Percentiles rank a stretch among this genome's conserved stretches.
phyloP scores from a whole-genome alignment of 2,329 filamentous ascomycete genomes.

The Leptographium galeiforme region DNA sequence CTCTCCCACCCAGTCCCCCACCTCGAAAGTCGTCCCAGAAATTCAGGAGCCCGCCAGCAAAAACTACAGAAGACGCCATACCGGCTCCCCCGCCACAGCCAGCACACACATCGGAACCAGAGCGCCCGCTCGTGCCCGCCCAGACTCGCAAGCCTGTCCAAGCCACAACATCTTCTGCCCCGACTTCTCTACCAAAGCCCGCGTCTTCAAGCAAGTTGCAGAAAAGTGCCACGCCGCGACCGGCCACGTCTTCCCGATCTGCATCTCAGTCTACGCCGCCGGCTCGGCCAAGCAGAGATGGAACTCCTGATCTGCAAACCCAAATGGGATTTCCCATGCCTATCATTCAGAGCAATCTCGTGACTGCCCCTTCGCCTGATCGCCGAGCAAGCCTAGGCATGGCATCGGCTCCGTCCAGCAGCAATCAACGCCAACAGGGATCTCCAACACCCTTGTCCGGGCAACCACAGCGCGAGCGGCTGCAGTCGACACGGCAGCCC shows the following conservation, averaged over 20 bases:
- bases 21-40: slow-evolving; percentile 49
- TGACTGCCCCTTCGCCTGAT: slow-evolving; percentile 33
- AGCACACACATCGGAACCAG: slow-evolving; percentile 4
- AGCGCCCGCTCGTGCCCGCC: slow-evolving; percentile 6
- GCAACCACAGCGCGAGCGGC: neutral
- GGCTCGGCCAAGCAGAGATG: slow-evolving; percentile 53
- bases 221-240: slow-evolving; percentile 14
- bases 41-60: slow-evolving; percentile 22
- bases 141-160: neutral
- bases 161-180: neutral
- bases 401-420: neutral
- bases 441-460: neutral
- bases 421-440: neutral
- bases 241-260: neutral
- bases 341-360: slow-evolving; percentile 50
- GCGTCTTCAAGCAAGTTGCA: neutral
- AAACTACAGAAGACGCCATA: slow-evolving; percentile 22
- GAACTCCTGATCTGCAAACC: slow-evolving; percentile 47
- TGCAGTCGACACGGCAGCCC: neutral
- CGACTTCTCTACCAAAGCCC: neutral
- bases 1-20: slow-evolving; percentile 45
- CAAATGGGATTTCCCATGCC: slow-evolving; percentile 38
- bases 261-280: slow-evolving; percentile 30
- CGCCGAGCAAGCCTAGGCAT: slow-evolving; percentile 27
- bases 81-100: slow-evolving; percentile 12